These are phyloP conservation scores for Ceratocystis cubensis DNA, from an alignment of 2,329 filamentous ascomycete genomes.

Conservation along the genomic window DNA sequence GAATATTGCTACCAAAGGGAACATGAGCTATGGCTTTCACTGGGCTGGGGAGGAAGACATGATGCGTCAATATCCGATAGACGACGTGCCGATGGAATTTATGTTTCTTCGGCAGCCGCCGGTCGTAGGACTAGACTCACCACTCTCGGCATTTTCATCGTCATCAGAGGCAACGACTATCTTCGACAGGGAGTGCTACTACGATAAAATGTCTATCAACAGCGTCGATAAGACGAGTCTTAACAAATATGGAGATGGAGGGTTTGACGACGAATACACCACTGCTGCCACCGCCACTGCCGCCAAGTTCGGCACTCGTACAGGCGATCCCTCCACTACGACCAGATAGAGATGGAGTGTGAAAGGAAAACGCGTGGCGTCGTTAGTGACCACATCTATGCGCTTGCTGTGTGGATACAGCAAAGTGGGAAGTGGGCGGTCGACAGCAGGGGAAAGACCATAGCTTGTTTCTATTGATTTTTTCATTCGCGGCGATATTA, in stretches of 20 bases:
- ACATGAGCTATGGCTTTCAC: background rate
- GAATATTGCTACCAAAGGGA: background rate
- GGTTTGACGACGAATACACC: background rate
- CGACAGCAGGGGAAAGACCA: background rate
- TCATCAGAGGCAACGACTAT: background rate
- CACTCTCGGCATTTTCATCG: background rate
- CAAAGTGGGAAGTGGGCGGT: background rate
- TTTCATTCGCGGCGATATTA: too few relatives aligned
- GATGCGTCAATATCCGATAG: background rate
- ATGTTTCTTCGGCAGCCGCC: background rate
- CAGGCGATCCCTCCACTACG: background rate
- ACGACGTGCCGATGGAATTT: background rate
- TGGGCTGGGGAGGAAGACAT: background rate
- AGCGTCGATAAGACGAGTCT: constrained; percentile 1
- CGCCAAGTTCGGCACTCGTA: background rate
- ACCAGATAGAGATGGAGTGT: constrained; percentile 2
- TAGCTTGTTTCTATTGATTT: background rate
- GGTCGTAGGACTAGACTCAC: background rate
- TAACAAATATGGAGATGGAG: constrained; percentile 1
- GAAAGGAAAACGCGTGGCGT: constrained; percentile 1
- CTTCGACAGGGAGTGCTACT: background rate
- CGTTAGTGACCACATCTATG: background rate
- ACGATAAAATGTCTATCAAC: background rate
- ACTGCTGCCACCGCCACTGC: background rate
- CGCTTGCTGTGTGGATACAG: constrained; percentile 1